A percentile compares a stretch with the other conserved stretches of the same genome.
Evolutionary conservation across 2,329 filamentous ascomycete species (phyloP).

Genomic region (Hypoxylon sp.): DNA sequence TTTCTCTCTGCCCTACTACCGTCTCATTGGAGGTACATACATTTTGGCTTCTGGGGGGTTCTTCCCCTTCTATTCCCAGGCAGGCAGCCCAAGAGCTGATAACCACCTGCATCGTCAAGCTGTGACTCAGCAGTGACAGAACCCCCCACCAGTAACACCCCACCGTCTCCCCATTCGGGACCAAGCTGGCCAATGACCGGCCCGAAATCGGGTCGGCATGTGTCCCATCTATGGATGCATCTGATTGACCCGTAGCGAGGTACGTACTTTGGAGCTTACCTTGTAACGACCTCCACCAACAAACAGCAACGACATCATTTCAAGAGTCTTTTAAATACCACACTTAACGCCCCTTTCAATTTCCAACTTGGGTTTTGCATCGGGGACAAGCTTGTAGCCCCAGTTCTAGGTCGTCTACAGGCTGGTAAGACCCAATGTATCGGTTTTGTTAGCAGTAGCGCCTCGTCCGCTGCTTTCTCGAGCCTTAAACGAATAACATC

Average conservation of each 20-base stretch:
- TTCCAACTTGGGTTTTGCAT: conserved; percentile 17
- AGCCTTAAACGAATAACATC: conserved; percentile 21
- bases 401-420: conserved; percentile 14
- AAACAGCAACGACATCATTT: conserved; percentile 27
- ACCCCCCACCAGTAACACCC: conserved; percentile 23
- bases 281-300: conserved; percentile 23
- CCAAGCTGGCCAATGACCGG: conserved; percentile 18
- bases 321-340: conserved; percentile 3
- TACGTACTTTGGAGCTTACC: conserved; percentile 33
- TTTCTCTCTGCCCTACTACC: conserved; percentile 19
- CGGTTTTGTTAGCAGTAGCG: conserved; percentile 48
- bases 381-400: conserved; percentile 23
- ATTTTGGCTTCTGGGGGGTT: conserved; percentile 25
- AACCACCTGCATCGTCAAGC: conserved; percentile 7
- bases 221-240: conserved; percentile 3
- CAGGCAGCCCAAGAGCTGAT: conserved; percentile 19
- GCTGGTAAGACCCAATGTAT: conserved; percentile 46
- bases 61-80: conserved; percentile 10
- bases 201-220: conserved; percentile 13
- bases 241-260: conserved; percentile 20
- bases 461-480: conserved; percentile 41
- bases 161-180: neutral
- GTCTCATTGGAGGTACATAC: conserved; percentile 27
- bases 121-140: conserved; percentile 24
- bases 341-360: conserved; percentile 16